phyloP scores from a whole-genome alignment of 306 rosid species.

The Datisca glomerata region DNA sequence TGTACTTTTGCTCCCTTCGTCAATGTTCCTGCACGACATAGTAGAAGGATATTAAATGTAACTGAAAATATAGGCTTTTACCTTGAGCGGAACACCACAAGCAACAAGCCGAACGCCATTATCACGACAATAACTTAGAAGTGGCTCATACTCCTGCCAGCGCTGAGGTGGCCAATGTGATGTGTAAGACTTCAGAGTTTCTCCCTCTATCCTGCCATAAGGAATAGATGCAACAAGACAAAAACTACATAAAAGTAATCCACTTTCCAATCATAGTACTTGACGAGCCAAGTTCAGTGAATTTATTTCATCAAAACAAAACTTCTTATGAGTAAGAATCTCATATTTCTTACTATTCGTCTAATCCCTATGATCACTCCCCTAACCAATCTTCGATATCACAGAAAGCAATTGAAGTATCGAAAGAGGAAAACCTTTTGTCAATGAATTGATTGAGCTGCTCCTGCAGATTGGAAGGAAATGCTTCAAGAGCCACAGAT shows the following conservation, averaged over 20 bases:
- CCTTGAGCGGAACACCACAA: slow-evolving; percentile 75
- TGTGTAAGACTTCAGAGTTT: slow-evolving; percentile 46
- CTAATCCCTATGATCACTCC: too few relatives aligned
- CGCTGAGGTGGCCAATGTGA: slow-evolving; percentile 69
- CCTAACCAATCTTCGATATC: too few relatives aligned
- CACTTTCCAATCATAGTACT: too few relatives aligned
- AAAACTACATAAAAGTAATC: too few relatives aligned
- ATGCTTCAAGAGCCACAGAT: slow-evolving; percentile 72
- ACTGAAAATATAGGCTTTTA: slow-evolving; percentile 15
- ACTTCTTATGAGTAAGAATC: too few relatives aligned
- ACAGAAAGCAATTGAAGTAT: too few relatives aligned
- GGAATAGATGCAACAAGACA: slow-evolving; percentile 10
- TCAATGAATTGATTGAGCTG: slow-evolving; percentile 58
- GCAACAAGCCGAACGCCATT: slow-evolving; percentile 66
- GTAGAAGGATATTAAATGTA: not conserved
- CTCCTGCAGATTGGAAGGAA: slow-evolving; percentile 71
- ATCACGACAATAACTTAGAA: slow-evolving; percentile 65
- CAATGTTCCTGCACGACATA: not conserved
- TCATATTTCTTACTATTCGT: too few relatives aligned
- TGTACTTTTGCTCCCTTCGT: not conserved
- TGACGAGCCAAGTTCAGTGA: too few relatives aligned
- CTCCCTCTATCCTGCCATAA: slow-evolving; percentile 79
- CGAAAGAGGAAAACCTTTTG: slow-evolving; percentile 34
- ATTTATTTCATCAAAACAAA: too few relatives aligned
- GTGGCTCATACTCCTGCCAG: slow-evolving; percentile 95